Evolutionary conservation across 371 early-diverging fungal genomes (phyloP).

Genomic region (Chytridiales sp.): DNA sequence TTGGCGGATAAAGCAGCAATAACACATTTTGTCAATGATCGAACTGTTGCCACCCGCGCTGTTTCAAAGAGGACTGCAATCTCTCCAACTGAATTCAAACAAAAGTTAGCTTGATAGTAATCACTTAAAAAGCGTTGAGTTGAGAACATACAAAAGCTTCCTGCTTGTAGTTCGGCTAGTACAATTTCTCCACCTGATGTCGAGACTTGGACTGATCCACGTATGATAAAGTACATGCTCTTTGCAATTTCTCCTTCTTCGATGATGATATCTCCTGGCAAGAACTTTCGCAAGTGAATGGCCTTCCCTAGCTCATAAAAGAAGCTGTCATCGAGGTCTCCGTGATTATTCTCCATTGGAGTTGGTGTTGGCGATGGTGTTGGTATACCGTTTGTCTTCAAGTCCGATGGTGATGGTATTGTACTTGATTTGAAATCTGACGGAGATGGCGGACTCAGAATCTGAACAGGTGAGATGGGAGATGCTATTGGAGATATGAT

Average conservation of each 20-base stretch:
- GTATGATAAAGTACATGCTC: slow-evolving; percentile 82
- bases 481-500: no score
- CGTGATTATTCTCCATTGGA: no score
- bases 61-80: slow-evolving; percentile 81
- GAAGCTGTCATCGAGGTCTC: slow-evolving; percentile 10
- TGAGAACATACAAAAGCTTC: slow-evolving; percentile 54
- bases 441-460: no score
- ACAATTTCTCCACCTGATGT: slow-evolving; percentile 74
- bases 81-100: slow-evolving; percentile 56
- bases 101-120: neutral
- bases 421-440: no score
- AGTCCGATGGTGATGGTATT: no score
- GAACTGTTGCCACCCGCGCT: slow-evolving; percentile 77
- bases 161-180: slow-evolving; percentile 67
- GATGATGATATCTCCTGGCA: slow-evolving; percentile 64
- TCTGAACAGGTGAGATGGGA: no score
- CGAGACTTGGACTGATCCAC: slow-evolving; percentile 77
- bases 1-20: slow-evolving; percentile 65
- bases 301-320: slow-evolving; percentile 17
- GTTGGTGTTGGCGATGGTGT: no score
- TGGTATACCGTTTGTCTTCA: no score
- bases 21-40: slow-evolving; percentile 67
- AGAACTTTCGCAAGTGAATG: slow-evolving; percentile 55
- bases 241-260: slow-evolving; percentile 71
- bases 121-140: neutral